Evolutionary conservation across 106 monocot genomes (phyloP).

Genomic region (Dactylorhiza incarnata): DNA sequence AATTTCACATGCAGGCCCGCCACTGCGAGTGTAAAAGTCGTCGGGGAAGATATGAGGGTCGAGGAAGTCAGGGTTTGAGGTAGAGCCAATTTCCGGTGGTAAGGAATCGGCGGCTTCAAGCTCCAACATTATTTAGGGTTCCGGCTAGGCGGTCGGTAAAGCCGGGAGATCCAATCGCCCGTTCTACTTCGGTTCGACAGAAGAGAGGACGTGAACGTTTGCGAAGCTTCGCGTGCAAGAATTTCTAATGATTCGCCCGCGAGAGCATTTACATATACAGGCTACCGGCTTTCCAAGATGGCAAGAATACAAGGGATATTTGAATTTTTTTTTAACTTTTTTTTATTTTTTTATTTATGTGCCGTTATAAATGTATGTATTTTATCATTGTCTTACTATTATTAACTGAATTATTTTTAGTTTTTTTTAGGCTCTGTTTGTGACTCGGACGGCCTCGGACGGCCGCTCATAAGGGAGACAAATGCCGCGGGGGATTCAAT

Average conservation of each 20-base stretch:
- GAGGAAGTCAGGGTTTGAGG: slow-evolving; percentile 2
- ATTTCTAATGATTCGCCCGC: neutral
- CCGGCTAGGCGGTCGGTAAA: neutral
- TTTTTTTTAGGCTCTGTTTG: too few relatives aligned
- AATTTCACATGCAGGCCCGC: neutral
- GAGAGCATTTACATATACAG: too few relatives aligned
- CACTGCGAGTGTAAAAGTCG: neutral
- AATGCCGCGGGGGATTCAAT: too few relatives aligned
- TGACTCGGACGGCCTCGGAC: too few relatives aligned
- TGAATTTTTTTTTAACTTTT: too few relatives aligned
- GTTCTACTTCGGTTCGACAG: neutral
- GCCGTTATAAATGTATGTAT: too few relatives aligned
- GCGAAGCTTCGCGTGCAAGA: neutral
- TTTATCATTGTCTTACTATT: too few relatives aligned
- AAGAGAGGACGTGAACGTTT: neutral
- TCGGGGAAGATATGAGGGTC: slow-evolving; percentile 25
- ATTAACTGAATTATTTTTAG: too few relatives aligned
- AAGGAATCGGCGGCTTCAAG: neutral
- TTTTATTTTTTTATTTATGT: too few relatives aligned
- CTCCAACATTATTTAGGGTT: slow-evolving; percentile 1
- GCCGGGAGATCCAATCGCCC: neutral
- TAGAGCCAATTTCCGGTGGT: neutral
- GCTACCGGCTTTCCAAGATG: too few relatives aligned
- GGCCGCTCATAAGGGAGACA: too few relatives aligned
- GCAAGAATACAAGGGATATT: too few relatives aligned